phyloP scores from a whole-genome alignment of 495 filamentous ascomycete genomes.

The Bacidia rubella region DNA sequence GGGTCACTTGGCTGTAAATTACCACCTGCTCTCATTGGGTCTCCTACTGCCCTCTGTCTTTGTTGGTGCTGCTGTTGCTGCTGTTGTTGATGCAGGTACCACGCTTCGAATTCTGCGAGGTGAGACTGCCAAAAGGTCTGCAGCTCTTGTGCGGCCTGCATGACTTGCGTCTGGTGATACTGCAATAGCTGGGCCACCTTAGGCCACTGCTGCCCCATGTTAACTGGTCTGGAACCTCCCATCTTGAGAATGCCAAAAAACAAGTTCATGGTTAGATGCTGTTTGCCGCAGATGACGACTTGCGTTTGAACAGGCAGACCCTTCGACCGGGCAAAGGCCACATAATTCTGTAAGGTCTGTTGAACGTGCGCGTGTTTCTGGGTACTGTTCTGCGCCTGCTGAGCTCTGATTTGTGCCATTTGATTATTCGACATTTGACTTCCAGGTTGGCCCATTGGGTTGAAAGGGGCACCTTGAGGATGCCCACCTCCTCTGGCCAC shows the following conservation, averaged over 20 bases:
- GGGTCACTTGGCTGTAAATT: constrained; percentile 18
- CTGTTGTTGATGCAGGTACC: constrained; percentile 50
- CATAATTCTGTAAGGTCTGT: constrained; percentile 61
- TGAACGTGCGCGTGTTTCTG: constrained; percentile 39
- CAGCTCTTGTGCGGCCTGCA: constrained; percentile 51
- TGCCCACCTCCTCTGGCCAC: constrained; percentile 18
- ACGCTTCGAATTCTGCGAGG: constrained; percentile 58
- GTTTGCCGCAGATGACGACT: constrained; percentile 55
- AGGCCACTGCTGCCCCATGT: constrained; percentile 53
- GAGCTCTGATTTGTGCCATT: constrained; percentile 36
- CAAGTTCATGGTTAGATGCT: constrained; percentile 56
- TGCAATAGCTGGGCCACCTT: constrained; percentile 53
- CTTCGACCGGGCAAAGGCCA: constrained; percentile 55
- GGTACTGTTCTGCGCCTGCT: constrained; percentile 52
- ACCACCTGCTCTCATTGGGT: constrained; percentile 7
- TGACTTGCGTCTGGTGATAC: constrained; percentile 51
- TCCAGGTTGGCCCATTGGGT: constrained; percentile 30
- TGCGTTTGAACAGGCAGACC: constrained; percentile 55
- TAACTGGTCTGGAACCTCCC: constrained; percentile 66
- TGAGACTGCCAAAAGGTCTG: constrained; percentile 61
- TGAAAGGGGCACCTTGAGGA: constrained; percentile 28
- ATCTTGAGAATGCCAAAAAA: constrained; percentile 63
- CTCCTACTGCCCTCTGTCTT: constrained; percentile 22
- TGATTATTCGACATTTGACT: constrained; percentile 22
- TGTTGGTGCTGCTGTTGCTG: no score